A percentile compares a stretch with the other conserved stretches of the same genome.
These are phyloP conservation scores for Xylariaceae sp. DNA, from an alignment of 2,329 filamentous ascomycete species.

Conservation along the genomic window DNA sequence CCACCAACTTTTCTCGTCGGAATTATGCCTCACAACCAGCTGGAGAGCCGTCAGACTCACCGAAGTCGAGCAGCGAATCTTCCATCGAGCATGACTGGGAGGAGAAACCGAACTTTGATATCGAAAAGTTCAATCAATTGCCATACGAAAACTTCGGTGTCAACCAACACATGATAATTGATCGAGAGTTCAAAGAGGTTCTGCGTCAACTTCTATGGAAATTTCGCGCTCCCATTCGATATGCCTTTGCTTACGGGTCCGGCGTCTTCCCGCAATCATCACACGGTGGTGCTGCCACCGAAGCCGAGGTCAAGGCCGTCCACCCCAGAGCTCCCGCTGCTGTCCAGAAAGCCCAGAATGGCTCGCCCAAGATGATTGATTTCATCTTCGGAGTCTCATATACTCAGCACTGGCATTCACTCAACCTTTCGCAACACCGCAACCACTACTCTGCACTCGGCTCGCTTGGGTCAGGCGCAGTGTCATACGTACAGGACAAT, in stretches of 20 bases:
- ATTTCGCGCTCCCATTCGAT: constrained; percentile 88
- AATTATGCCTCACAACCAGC: constrained; percentile 19
- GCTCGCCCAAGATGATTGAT: constrained; percentile 93
- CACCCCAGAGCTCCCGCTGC: constrained; percentile 80
- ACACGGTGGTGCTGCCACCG: constrained; percentile 47
- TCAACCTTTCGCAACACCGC: constrained; percentile 84
- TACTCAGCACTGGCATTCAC: constrained; percentile 92
- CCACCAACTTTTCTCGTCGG: constrained; percentile 9
- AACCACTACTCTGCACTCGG: constrained; percentile 89
- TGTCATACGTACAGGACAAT: constrained; percentile 79
- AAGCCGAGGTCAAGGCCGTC: constrained; percentile 57
- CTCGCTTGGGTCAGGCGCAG: constrained; percentile 76
- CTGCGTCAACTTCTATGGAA: constrained; percentile 84
- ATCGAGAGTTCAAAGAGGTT: constrained; percentile 90
- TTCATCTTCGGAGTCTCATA: constrained; percentile 96
- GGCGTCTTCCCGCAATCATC: constrained; percentile 83
- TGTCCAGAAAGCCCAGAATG: constrained; percentile 79
- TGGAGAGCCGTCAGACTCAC: constrained; percentile 12
- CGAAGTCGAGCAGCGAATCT: no score
- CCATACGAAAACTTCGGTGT: constrained; percentile 80
- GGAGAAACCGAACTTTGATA: constrained; percentile 65
- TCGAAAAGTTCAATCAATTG: constrained; percentile 70
- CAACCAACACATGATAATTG: constrained; percentile 95
- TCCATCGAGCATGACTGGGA: constrained; percentile 64
- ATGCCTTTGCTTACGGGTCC: constrained; percentile 95